Base-by-base conservation (phyloP, 345 rosid species). In the Zanthoxylum bungeanum region DNA sequence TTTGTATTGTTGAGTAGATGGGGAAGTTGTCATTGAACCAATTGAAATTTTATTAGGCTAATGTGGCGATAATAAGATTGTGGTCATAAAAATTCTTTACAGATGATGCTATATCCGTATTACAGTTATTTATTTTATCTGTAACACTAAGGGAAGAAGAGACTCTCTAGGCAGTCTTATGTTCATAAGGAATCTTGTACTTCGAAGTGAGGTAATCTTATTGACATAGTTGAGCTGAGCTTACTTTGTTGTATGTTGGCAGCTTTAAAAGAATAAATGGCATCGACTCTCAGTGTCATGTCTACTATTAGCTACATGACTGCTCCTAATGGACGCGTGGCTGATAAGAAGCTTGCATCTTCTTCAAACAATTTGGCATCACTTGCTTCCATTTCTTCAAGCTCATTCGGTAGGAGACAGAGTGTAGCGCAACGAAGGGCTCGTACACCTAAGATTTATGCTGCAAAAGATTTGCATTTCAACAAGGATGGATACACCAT, bases 401-500 rank as follows among this genome's bases (percentile, higher is more conserved):
- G 71, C 76, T 67, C 93, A 3, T 85, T 95, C 33, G 85, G 83
- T 39, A 79, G 85, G 70, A 84, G 87, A 47, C 91, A 77, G 47
- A 84, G 65, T 65, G 84, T 78, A 37, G 84, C 78, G 34, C 81
- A 84, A 8, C 79, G 83, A 12, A 89, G 80, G 72, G 64, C 90
- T 17, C 75, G 81, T 6, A 66, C 84, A 12, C 83, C 88, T 17
- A 88, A 80, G 82, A 76, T 93, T 12, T 86, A 62, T 75, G 98
- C 97, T 49, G 97, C 99, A 34, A 96, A 96, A 81, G 97, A 96
- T 52, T 76, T 96, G 80, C 89, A 93, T 82, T 96, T 95, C 84
- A 95, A 92, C 83, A 92, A 84, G 82, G 99, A 96, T 52, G 99
- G 99, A 3, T 76, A 93, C 11, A 88, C 99, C 28, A 87, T 96